Evolutionary conservation across 257 asterid genomes (phyloP), one percentile per base, ranked within the genome.

Genomic region (Oldenlandia corymbosa): DNA sequence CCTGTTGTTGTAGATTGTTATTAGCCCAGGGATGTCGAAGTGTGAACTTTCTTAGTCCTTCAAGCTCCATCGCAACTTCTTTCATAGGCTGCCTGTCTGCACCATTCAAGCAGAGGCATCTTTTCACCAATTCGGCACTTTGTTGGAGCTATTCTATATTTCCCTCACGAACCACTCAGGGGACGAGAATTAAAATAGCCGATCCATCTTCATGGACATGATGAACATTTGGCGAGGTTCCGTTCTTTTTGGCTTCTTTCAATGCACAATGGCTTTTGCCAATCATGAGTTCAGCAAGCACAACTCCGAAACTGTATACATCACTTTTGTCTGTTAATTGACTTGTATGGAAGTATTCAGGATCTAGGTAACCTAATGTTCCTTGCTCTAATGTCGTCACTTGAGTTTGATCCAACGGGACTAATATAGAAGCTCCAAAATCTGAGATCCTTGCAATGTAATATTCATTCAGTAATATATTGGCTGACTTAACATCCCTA

Each of bases 371-470:
- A 0, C 97, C 97, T 4, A 87, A 17, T 0, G 95, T 90, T 20
- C 95, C 97, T 62, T 85, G 94, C 7, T 87, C 95, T 70, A 90
- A 12, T 0, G 95, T 90, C 0, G 88, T 88, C 5, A 90, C 84
- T 37, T 85, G 90, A 0, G 79, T 81, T 39, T 87, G 87, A 76
- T 90, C 95, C 42, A 90, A 24, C 0, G 86, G 76, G 0, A 90
- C 73, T 11, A 75, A 56, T 27, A 94, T 87, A 0, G 97, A 90
- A 0, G 97, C 97, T 10, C 97, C 97, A 30, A 90, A 90, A 67
- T 90, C 90, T 0, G 95, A 65, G 1, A 90, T 86, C 60, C 85
- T 90, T 0, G 95, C 87, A 0, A 72, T 80, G 78, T 78, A 83
- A 17, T 66, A 21, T 0, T 83, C 84, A 16, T 90, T 94, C 0